phyloP scores from a whole-genome alignment of 495 filamentous ascomycete species.

The Glonium stellatum region DNA sequence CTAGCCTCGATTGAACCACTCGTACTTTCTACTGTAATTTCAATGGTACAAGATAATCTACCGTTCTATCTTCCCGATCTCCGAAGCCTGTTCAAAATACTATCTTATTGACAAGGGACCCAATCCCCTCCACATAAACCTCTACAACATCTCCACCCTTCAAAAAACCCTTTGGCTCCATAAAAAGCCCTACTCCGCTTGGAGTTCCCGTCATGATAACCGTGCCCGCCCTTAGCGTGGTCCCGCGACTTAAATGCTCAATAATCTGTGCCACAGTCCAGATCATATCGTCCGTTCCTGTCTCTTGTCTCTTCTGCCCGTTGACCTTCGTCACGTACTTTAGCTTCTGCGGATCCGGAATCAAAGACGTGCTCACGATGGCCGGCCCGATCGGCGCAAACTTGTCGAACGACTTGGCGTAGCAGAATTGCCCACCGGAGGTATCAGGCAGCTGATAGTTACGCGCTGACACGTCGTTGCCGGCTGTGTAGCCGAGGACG shows the following conservation, averaged over 20 bases:
- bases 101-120: not conserved
- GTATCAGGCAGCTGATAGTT: conserved; percentile 7
- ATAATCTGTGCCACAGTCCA: conserved; percentile 29
- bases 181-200: conserved; percentile 37
- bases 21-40: no score
- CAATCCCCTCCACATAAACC: not conserved
- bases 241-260: conserved; percentile 34
- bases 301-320: conserved; percentile 37
- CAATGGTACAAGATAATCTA: no score
- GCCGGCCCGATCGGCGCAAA: conserved; percentile 44
- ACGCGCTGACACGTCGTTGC: conserved; percentile 24
- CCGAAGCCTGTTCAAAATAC: no score
- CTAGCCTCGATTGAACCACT: no score
- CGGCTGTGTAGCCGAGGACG: conserved; percentile 23
- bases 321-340: conserved; percentile 37
- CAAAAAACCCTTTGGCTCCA: conserved; percentile 32
- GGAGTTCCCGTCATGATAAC: conserved; percentile 42
- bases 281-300: conserved; percentile 36
- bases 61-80: no score
- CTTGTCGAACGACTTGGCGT: conserved; percentile 41
- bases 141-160: conserved; percentile 29
- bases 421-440: conserved; percentile 26
- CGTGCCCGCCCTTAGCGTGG: conserved; percentile 35
- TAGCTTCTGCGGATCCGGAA: conserved; percentile 27
- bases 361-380: conserved; percentile 31